Base-by-base conservation (phyloP, 1,284 basidiomycete genomes). In the Golubevia pallescens region DNA sequence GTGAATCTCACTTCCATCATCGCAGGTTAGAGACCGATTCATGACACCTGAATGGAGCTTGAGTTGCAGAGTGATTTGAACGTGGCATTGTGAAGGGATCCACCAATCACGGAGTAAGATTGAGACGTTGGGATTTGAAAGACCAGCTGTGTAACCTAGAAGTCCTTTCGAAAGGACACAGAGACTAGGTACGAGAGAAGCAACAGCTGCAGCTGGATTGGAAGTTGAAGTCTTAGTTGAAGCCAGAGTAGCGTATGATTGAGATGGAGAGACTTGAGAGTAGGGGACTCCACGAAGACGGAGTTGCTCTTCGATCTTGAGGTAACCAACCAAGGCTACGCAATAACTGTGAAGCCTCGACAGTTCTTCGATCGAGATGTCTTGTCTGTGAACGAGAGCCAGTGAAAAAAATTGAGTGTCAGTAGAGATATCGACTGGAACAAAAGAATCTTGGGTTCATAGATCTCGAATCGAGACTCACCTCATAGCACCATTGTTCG, bases 21-120 rank as follows among this genome's bases (percentile, higher is more conserved):
- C 34, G 34, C 34, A 14, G 14, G 34, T 21, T 51, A 65, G 66
- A 59, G 23, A 13, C 59, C 16, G 48, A 38, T 23, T 13, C 14
- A 13, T 53, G 16, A 53, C 14, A 54, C 67, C 59, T 5, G 38
- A 21, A n/a, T 19, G 28, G 3, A 65, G 28, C 8, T 24, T 20
- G 16, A 70, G 42, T 14, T 57, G 63, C 1, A 65, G 54, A 10
- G 61, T 60, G 57, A 77, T 60, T 71, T 86, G 60, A 51, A 88
- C 88, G 70, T 88, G 86, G 59, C 90, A 91, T 68, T 89, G 90
- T 68, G 90, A 89, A 57, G 91, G 90, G 32, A 91, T 91, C 93
- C 94, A 95, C 94, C 94, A 96, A 73, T 94, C 91, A 24, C 93
- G 88, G 3, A 94, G 91, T 68, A 93, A 91, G 61, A 97, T 90